Conservation (phyloP, 176 grass and related monocot species). For the Bothriochloa decipiens region DNA sequence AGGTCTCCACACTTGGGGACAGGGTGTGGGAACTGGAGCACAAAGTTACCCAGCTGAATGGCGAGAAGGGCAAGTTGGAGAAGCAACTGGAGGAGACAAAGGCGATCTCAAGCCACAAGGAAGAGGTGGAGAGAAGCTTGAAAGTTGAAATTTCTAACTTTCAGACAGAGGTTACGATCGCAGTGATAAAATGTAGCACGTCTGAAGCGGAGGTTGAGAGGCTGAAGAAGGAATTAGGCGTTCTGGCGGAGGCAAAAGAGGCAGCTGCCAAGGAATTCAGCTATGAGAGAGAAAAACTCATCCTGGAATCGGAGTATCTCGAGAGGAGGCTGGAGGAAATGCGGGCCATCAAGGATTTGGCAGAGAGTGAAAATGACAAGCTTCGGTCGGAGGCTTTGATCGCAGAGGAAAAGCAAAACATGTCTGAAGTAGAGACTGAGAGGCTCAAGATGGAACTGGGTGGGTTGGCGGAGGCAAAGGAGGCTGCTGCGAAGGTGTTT, state of each 20-base stretch:
- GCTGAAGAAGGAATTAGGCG: background rate
- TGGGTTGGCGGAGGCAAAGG: background rate
- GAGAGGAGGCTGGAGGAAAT: background rate
- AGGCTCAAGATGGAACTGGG: background rate
- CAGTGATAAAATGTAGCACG: background rate
- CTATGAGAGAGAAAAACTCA: background rate
- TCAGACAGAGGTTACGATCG: background rate
- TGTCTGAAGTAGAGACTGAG: background rate
- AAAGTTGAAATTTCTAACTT: constrained; percentile 11
- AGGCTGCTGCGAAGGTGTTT: background rate
- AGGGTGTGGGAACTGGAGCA: constrained; percentile 22
- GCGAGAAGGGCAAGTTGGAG: constrained; percentile 31
- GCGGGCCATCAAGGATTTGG: constrained; percentile 4
- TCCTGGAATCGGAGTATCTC: background rate
- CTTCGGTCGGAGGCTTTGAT: background rate
- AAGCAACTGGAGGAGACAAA: constrained; percentile 29
- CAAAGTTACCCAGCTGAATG: background rate
- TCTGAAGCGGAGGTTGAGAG: background rate
- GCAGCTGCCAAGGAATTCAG: background rate
- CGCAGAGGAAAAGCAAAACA: background rate
- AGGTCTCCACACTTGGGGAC: constrained; percentile 24
- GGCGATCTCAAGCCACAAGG: constrained; percentile 22
- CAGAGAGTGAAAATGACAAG: constrained; percentile 12
- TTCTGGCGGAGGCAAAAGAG: background rate
- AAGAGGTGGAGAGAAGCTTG: constrained; percentile 26